Base-by-base conservation (phyloP, 305 asterid genomes). In the Fraxinus nigra region DNA sequence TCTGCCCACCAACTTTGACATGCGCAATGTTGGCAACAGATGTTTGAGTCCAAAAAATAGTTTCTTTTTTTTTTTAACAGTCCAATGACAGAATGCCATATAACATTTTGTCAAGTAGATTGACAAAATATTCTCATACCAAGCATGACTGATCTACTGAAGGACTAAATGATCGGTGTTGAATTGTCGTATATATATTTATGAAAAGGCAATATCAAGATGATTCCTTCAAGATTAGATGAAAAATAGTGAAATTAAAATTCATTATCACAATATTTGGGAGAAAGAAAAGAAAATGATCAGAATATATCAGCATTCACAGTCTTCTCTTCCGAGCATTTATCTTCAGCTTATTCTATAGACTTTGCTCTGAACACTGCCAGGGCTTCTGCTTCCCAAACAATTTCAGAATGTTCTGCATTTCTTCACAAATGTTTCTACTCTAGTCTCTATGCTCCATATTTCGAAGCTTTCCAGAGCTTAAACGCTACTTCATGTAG, bases 401-500 rank as follows among this genome's bases (percentile, higher is more conserved):
- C 56, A 46, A 46, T 11, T 46, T 9, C 18, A 46, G 56, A 46
- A 46, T 46, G 5, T 46, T 46, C 18, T 13, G 4, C 18, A 2
- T 13, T 46, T 46, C 56, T 54, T 54, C 65, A 0, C 65, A 5
- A 54, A 18, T 16, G 26, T 11, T 77, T 74, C 80, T 73, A 48
- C 79, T 80, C 94, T 91, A 95, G 32, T 28, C 32, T 28, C 32
- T 28, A 28, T 38, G 99, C 99, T 51, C 99, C 98, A 59, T 95
- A 95, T 72, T 95, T 95, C 22, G 98, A 98, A 76, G 98, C 92
- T 91, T 93, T 95, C 99, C 98, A 94, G 48, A 95, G 92, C 89
- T 93, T 95, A 80, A 95, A 95, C 9, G 98, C 95, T n/a, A 93
- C 94, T 87, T 95, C 99, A 40, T 95, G 93, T 16, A 95, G 63